A percentile compares a stretch with the other conserved stretches of the same genome.
Evolutionary conservation across 179 eudicot genomes (phyloP).

Genomic region (Carnegiea gigantea): DNA sequence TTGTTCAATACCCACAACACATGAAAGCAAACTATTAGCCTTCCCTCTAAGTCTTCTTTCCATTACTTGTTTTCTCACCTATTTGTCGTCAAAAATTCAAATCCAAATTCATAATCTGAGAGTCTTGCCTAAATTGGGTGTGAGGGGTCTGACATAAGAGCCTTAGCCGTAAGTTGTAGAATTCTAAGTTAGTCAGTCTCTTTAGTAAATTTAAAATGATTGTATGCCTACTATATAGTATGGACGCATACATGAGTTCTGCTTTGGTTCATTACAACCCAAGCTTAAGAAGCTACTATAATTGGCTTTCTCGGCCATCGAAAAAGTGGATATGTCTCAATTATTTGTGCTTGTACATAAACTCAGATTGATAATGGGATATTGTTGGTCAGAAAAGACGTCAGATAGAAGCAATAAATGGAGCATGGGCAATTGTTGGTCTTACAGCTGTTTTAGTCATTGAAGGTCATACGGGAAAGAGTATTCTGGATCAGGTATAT

Average conservation of each 20-base stretch:
- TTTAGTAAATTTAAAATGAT: too few species aligned
- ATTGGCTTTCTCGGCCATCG: neutral
- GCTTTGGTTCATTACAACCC: neutral
- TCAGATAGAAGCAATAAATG: conserved; percentile 84
- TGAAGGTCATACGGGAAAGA: conserved; percentile 79
- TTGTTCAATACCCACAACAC: neutral
- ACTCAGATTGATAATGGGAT: neutral
- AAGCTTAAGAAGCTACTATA: neutral
- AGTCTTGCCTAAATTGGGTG: neutral
- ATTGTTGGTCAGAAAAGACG: conserved; percentile 49
- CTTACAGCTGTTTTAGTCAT: conserved; percentile 80
- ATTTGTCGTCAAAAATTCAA: neutral
- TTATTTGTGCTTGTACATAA: neutral
- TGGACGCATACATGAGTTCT: neutral
- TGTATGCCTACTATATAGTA: neutral
- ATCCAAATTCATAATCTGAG: neutral
- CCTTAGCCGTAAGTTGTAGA: neutral
- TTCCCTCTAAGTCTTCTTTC: neutral
- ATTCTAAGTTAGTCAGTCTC: neutral
- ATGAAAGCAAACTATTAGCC: neutral
- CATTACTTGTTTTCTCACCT: neutral
- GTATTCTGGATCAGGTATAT: conserved; percentile 72
- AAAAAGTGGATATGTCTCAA: neutral
- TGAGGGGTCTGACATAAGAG: neutral
- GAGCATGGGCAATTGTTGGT: conserved; percentile 97